Evolutionary conservation across 495 filamentous ascomycete genomes (phyloP).

Genomic region (Penicillium silybi): DNA sequence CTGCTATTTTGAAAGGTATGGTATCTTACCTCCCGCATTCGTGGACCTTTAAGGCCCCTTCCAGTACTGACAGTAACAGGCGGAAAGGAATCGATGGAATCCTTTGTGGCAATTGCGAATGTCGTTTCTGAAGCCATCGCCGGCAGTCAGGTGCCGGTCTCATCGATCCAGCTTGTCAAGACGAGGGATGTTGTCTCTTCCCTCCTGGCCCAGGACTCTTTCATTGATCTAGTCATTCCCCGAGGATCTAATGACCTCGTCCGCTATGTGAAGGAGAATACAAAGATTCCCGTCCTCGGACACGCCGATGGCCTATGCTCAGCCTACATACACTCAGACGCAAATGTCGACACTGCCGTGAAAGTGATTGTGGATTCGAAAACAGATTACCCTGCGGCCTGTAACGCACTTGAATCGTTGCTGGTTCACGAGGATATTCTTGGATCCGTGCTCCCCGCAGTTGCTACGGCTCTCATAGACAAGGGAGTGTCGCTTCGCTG

Average conservation of each 20-base stretch:
- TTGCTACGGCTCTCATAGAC: conserved; percentile 65
- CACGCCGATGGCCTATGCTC: conserved; percentile 94
- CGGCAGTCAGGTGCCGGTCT: conserved; percentile 73
- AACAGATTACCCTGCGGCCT: conserved; percentile 91
- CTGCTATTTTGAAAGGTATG: conserved; percentile 87
- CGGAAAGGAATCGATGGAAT: conserved; percentile 92
- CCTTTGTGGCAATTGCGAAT: conserved; percentile 82
- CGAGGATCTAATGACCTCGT: conserved; percentile 93
- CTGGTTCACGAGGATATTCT: conserved; percentile 77
- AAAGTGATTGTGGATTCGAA: conserved; percentile 89
- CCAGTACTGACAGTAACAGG: conserved; percentile 36
- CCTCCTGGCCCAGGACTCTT: conserved; percentile 74
- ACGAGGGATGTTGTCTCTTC: conserved; percentile 84
- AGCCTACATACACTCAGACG: conserved; percentile 81
- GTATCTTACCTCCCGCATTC: background rate
- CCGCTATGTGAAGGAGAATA: conserved; percentile 79
- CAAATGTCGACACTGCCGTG: conserved; percentile 64
- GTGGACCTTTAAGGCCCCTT: background rate
- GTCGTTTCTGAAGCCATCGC: conserved; percentile 78
- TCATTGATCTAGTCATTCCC: conserved; percentile 94
- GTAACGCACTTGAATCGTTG: conserved; percentile 87
- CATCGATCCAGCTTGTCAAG: conserved; percentile 86
- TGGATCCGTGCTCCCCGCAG: conserved; percentile 59
- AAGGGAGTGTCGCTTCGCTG: conserved; percentile 84
- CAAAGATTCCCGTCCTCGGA: conserved; percentile 92